Conservation (phyloP, 2,329 filamentous ascomycete genomes). For the Paraphoma chrysanthemicola region DNA sequence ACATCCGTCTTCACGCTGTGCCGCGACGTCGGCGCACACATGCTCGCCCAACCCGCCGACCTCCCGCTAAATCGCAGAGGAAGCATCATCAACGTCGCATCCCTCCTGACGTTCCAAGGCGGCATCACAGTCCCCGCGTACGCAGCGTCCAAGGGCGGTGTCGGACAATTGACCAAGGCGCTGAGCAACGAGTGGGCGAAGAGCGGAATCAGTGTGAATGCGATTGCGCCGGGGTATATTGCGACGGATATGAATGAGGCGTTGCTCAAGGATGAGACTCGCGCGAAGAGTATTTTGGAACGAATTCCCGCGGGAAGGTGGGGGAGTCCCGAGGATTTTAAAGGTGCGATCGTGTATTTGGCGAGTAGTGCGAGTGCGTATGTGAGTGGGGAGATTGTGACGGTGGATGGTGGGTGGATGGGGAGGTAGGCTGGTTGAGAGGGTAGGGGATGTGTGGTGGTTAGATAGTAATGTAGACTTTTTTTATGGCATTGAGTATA, state of each 20-base stretch:
- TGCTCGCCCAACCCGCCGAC: slow-evolving; percentile 65
- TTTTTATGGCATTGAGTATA: too few relatives aligned
- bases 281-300: slow-evolving; percentile 76
- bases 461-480: not conserved
- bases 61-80: slow-evolving; percentile 64
- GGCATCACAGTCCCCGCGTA: slow-evolving; percentile 90
- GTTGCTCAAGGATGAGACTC: slow-evolving; percentile 73
- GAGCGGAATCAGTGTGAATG: slow-evolving; percentile 84
- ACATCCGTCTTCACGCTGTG: slow-evolving; percentile 79
- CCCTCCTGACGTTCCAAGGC: slow-evolving; percentile 82
- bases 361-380: slow-evolving; percentile 80
- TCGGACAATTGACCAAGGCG: slow-evolving; percentile 84
- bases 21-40: slow-evolving; percentile 79
- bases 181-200: slow-evolving; percentile 85
- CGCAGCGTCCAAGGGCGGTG: slow-evolving; percentile 82
- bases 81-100: slow-evolving; percentile 84
- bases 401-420: slow-evolving; percentile 95
- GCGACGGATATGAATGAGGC: slow-evolving; percentile 94
- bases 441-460: not conserved
- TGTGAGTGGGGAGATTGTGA: slow-evolving; percentile 80
- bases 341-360: slow-evolving; percentile 79
- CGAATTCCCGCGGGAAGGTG: slow-evolving; percentile 85
- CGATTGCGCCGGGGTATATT: slow-evolving; percentile 88
- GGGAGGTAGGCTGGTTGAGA: slow-evolving; percentile 64
- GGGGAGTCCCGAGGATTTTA: slow-evolving; percentile 87